Percentiles rank a stretch among this genome's conserved stretches.
These are phyloP conservation scores for Starmerella sirachaensis DNA, from an alignment of 805 yeast genomes.

Conservation along the genomic window DNA sequence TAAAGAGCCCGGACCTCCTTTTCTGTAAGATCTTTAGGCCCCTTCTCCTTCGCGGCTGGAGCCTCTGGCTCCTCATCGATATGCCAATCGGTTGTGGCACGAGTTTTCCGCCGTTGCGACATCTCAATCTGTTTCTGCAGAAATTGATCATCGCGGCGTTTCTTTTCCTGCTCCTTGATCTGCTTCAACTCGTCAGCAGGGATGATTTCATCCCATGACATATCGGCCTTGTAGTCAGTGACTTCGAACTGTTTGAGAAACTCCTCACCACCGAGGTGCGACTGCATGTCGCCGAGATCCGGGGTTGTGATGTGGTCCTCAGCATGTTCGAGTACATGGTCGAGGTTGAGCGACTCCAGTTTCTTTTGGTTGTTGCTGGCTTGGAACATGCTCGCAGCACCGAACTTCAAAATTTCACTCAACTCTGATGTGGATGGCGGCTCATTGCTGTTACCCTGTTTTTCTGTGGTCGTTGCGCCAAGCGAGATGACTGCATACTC, in stretches of 20 bases:
- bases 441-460: slow-evolving; percentile 40
- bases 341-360: slow-evolving; percentile 86
- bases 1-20: slow-evolving; percentile 78
- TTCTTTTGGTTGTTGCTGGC: slow-evolving; percentile 92
- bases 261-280: slow-evolving; percentile 97
- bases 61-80: slow-evolving; percentile 26
- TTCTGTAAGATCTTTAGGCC: slow-evolving; percentile 51
- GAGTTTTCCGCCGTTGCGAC: slow-evolving; percentile 69
- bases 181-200: slow-evolving; percentile 86
- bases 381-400: slow-evolving; percentile 97
- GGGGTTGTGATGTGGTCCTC: slow-evolving; percentile 96
- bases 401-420: slow-evolving; percentile 87
- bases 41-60: slow-evolving; percentile 24
- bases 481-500: slow-evolving; percentile 95
- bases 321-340: slow-evolving; percentile 91
- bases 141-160: slow-evolving; percentile 71
- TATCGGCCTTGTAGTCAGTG: slow-evolving; percentile 95
- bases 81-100: slow-evolving; percentile 51
- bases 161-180: slow-evolving; percentile 83
- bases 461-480: slow-evolving; percentile 69
- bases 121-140: slow-evolving; percentile 81
- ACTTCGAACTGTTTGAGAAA: slow-evolving; percentile 94
- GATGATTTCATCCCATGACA: slow-evolving; percentile 97
- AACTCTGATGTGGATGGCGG: slow-evolving; percentile 70
- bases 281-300: slow-evolving; percentile 67